phyloP scores from a whole-genome alignment of 352 stramenopile genomes.

The Phytophthora sp. region DNA sequence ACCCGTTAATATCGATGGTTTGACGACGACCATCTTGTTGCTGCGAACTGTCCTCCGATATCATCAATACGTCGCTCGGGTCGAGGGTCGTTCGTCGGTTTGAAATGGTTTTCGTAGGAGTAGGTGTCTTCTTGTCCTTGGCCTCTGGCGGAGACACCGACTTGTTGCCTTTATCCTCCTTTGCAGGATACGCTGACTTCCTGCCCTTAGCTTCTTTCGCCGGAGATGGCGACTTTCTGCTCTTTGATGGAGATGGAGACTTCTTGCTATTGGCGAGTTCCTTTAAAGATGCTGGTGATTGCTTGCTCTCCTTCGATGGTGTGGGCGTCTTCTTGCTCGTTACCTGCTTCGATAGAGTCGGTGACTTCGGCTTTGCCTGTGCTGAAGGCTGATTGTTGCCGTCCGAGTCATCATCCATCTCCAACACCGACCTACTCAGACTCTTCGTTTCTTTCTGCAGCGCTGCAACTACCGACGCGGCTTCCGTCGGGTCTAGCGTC shows the following conservation, averaged over 20 bases:
- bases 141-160: conserved; percentile 10
- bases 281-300: not conserved
- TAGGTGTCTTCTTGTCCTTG: conserved; percentile 8
- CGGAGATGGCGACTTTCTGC: not conserved
- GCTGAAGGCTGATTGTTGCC: not conserved
- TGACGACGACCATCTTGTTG: conserved; percentile 46
- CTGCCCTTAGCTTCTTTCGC: conserved; percentile 7
- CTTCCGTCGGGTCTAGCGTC: conserved; percentile 63
- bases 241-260: not conserved
- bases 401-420: conserved; percentile 16
- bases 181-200: conserved; percentile 5
- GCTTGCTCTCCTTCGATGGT: conserved; percentile 14
- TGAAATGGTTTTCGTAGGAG: conserved; percentile 7
- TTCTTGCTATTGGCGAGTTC: conserved; percentile 2
- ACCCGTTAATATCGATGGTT: conserved; percentile 63
- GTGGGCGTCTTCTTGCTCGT: conserved; percentile 11
- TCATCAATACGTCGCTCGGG: conserved; percentile 46
- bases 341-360: conserved; percentile 5
- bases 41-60: conserved; percentile 19
- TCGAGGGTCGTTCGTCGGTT: conserved; percentile 60
- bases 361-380: not conserved
- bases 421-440: conserved; percentile 16
- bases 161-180: conserved; percentile 19
- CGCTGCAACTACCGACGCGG: conserved; percentile 48
- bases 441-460: conserved; percentile 35